A percentile compares a stretch with the other conserved stretches of the same genome.
phyloP scores from a whole-genome alignment of 768 basidiomycete genomes.

The Pleurotus pulmonarius region DNA sequence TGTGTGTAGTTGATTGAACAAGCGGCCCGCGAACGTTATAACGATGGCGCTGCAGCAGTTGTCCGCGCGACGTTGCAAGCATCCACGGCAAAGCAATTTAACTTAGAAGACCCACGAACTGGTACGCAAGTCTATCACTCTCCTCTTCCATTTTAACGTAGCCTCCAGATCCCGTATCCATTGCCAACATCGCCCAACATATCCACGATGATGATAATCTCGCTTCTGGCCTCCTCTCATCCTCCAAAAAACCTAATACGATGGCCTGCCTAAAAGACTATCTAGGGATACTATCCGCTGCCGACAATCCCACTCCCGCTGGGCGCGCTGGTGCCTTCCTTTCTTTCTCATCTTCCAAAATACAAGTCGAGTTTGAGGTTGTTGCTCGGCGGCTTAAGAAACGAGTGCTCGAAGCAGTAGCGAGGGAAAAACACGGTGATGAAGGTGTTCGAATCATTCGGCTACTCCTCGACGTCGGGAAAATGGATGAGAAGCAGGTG shows the following conservation, averaged over 20 bases:
- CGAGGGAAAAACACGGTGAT: conserved; percentile 79
- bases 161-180: conserved; percentile 57
- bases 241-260: conserved; percentile 52
- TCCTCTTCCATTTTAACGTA: neutral
- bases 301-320: conserved; percentile 76
- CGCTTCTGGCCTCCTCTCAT: conserved; percentile 56
- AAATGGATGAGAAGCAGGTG: conserved; percentile 94
- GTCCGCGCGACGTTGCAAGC: conserved; percentile 68
- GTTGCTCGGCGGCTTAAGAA: conserved; percentile 64
- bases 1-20: conserved; percentile 64
- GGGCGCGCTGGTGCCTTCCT: conserved; percentile 72
- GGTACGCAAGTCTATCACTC: conserved; percentile 32
- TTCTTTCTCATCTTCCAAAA: conserved; percentile 64
- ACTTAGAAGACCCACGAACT: conserved; percentile 59
- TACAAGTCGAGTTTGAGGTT: conserved; percentile 78
- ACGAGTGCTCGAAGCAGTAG: conserved; percentile 71
- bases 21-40: conserved; percentile 78
- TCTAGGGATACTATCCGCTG: conserved; percentile 72
- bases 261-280: conserved; percentile 72
- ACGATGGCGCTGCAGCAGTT: conserved; percentile 67
- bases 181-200: conserved; percentile 59
- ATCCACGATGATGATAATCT: conserved; percentile 61
- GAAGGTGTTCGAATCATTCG: conserved; percentile 82
- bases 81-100: conserved; percentile 61
- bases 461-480: conserved; percentile 75